Evolutionary conservation across 1,139 yeast genomes (phyloP).

Genomic region (Debaryomycetaceae sp.): DNA sequence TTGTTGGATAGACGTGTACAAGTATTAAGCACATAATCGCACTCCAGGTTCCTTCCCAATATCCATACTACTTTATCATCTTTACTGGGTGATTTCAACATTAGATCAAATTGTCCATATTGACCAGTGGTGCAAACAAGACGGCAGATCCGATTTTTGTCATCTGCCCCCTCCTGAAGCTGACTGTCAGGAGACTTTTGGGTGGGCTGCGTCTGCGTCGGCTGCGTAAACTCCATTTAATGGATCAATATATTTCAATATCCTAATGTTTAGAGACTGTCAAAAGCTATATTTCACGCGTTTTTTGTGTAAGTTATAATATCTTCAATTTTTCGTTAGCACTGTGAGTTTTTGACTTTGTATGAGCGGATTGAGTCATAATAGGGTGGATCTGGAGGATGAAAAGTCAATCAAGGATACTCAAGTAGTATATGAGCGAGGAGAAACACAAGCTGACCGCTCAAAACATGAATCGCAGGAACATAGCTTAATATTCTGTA

Average conservation of each 20-base stretch:
- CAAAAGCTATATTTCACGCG: too few relatives aligned
- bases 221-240: conserved; percentile 34
- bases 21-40: conserved; percentile 56
- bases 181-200: conserved; percentile 49
- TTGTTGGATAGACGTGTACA: conserved; percentile 71
- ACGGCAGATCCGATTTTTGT: conserved; percentile 34
- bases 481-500: background rate
- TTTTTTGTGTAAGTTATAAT: too few relatives aligned
- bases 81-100: conserved; percentile 12
- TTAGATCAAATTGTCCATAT: conserved; percentile 41
- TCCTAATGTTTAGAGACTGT: background rate
- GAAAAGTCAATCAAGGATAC: background rate
- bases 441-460: background rate
- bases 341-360: background rate
- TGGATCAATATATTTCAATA: background rate
- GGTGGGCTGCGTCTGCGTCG: conserved; percentile 63
- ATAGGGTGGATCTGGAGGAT: background rate
- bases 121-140: conserved; percentile 72
- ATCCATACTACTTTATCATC: conserved; percentile 46
- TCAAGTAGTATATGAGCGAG: background rate
- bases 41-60: conserved; percentile 73
- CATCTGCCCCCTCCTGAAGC: conserved; percentile 20
- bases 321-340: too few relatives aligned
- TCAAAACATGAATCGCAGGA: background rate
- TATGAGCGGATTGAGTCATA: background rate